Evolutionary conservation across 345 rosid genomes (phyloP), one percentile per base, ranked within the genome.

Genomic region (Punica granatum): DNA sequence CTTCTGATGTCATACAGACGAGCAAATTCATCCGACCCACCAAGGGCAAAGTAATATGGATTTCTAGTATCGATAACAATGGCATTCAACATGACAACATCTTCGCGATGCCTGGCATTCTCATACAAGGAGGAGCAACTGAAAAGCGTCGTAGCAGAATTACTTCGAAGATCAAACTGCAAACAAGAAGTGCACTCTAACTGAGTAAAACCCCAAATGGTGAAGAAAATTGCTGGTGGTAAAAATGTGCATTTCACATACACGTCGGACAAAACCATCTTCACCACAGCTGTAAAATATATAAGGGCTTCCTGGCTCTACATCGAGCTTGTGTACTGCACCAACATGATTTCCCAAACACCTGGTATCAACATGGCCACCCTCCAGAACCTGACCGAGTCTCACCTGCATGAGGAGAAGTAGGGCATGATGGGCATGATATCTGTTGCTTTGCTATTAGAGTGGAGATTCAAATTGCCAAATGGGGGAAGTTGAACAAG

Each of bases 201-300:
- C n/a, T n/a, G n/a, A n/a, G n/a, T n/a, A n/a, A n/a, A n/a, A n/a
- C n/a, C n/a, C n/a, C n/a, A n/a, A n/a, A n/a, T n/a, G n/a, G n/a
- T n/a, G n/a, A 49, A 60, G n/a, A 11, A 31, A 60, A 32, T 5
- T 60, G n/a, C 23, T 32, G 14, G 64, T 32, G 6, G n/a, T 31
- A n/a, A n/a, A n/a, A 6, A 31, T 60, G 39, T 46, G 53, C 18
- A 34, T 66, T 46, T 59, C 28, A 85, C 98, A 84, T 72, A 93
- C 97, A 66, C 82, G 97, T 66, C 89, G 91, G 67, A 93, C 97
- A 74, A 86, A 59, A 68, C 96, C 98, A 82, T 93, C 98, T 85
- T 89, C 96, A 56, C 88, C 97, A 67, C 96, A 90, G 19, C 90
- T 86, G 77, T 89, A 93, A 49, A 93, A 83, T 61, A 82, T 70